Percentiles rank a stretch among this genome's conserved stretches.
These are phyloP conservation scores for Aspergillus hancockii DNA, from an alignment of 495 filamentous ascomycete species.

Conservation along the genomic window DNA sequence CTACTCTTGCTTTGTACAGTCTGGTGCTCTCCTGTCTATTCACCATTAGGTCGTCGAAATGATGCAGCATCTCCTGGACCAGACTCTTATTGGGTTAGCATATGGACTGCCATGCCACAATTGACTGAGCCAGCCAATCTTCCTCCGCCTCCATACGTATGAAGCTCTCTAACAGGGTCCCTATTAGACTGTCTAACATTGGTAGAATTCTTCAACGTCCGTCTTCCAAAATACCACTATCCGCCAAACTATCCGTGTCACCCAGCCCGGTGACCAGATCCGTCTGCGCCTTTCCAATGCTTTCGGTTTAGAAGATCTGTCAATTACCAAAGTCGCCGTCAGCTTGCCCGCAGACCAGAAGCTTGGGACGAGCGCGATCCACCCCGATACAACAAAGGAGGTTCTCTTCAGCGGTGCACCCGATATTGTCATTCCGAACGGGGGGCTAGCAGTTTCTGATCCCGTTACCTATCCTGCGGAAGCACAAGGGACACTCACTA, in stretches of 20 bases:
- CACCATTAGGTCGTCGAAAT: neutral
- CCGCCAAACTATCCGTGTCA: constrained; percentile 65
- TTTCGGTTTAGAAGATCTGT: constrained; percentile 61
- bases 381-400: constrained; percentile 45
- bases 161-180: constrained; percentile 15
- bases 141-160: constrained; percentile 60
- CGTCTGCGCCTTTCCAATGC: constrained; percentile 68
- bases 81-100: constrained; percentile 61
- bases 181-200: neutral
- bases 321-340: constrained; percentile 60
- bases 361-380: constrained; percentile 54
- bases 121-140: constrained; percentile 63
- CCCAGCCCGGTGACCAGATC: constrained; percentile 51
- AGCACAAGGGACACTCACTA: constrained; percentile 50
- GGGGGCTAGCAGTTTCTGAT: constrained; percentile 62
- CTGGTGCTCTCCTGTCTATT: neutral
- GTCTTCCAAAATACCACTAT: constrained; percentile 59
- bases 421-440: constrained; percentile 56
- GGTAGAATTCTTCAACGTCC: constrained; percentile 12
- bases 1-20: neutral
- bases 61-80: neutral
- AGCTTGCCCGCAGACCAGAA: constrained; percentile 51
- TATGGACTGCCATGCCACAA: constrained; percentile 70
- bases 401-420: constrained; percentile 59
- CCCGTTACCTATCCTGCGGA: constrained; percentile 57